These are phyloP conservation scores for Elongisporangium senticosum DNA, from an alignment of 352 stramenopile species.

Conservation along the genomic window DNA sequence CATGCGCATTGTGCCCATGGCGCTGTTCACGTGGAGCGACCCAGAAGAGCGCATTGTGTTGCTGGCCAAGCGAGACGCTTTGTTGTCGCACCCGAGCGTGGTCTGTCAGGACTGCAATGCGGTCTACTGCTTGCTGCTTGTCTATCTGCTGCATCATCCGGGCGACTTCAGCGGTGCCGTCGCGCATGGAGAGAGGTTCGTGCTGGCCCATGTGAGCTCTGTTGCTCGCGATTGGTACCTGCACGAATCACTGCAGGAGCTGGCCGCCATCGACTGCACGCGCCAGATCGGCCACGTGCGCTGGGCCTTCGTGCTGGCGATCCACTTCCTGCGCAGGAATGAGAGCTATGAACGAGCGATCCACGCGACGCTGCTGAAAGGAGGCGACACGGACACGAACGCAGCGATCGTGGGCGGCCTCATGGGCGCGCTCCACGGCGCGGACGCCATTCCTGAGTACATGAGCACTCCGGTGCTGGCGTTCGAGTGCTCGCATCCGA, in stretches of 20 bases:
- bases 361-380: constrained; percentile 40
- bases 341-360: constrained; percentile 39
- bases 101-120: constrained; percentile 59
- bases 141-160: constrained; percentile 32
- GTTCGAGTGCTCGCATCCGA: constrained; percentile 23
- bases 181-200: constrained; percentile 24
- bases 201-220: constrained; percentile 18
- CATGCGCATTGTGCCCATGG: constrained; percentile 44
- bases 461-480: constrained; percentile 37
- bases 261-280: constrained; percentile 24
- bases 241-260: constrained; percentile 31
- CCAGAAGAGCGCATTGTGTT: constrained; percentile 20
- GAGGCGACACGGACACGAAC: constrained; percentile 57
- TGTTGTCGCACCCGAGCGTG: constrained; percentile 40
- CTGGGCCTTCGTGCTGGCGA: constrained; percentile 43
- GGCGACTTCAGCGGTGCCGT: constrained; percentile 31
- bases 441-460: constrained; percentile 26
- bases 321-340: constrained; percentile 37
- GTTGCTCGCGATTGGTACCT: constrained; percentile 37
- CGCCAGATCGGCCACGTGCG: constrained; percentile 32
- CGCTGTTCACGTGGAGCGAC: constrained; percentile 27
- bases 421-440: constrained; percentile 43
- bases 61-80: constrained; percentile 29
- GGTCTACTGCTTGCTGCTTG: constrained; percentile 47
- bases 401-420: constrained; percentile 48